Percentiles rank a stretch among this genome's conserved stretches.
phyloP scores from a whole-genome alignment of 371 early-diverging fungal species.

The Blakeslea trispora region DNA sequence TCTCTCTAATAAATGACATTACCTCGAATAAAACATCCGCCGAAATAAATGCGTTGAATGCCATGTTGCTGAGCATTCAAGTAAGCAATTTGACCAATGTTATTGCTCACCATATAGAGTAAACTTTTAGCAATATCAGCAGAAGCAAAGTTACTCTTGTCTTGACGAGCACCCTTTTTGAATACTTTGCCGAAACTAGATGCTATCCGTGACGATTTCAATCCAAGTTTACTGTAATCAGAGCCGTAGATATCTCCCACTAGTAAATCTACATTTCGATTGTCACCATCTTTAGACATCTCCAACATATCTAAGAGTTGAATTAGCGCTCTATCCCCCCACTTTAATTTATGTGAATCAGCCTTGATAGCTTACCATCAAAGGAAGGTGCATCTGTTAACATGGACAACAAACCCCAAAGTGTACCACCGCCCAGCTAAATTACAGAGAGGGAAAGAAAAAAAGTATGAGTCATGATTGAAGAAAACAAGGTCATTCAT shows the following conservation, averaged over 20 bases:
- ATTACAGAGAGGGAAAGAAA: too few species aligned
- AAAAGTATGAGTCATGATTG: not conserved
- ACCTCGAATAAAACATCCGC: constrained; percentile 95
- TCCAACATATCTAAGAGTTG: constrained; percentile 83
- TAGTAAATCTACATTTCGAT: constrained; percentile 90
- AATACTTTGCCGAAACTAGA: constrained; percentile 96
- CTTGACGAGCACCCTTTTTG: constrained; percentile 68
- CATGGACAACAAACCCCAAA: constrained; percentile 92
- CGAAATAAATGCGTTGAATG: constrained; percentile 91
- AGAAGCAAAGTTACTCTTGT: constrained; percentile 62
- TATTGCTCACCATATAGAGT: constrained; percentile 93
- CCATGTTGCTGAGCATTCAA: constrained; percentile 92
- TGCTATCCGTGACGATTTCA: constrained; percentile 91
- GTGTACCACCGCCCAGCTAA: constrained; percentile 95
- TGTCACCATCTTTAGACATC: constrained; percentile 88
- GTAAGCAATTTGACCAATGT: constrained; percentile 97
- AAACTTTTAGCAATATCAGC: constrained; percentile 89
- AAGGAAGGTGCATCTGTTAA: constrained; percentile 84
- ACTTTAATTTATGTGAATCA: not conserved
- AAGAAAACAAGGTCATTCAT: not conserved
- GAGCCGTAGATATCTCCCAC: constrained; percentile 97
- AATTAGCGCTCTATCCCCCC: not conserved
- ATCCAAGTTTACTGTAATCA: constrained; percentile 82
- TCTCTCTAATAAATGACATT: constrained; percentile 3
- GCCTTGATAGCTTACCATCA: constrained; percentile 61